These are phyloP conservation scores for Bombardia bombarda DNA, from an alignment of 495 filamentous ascomycete genomes.

Conservation along the genomic window DNA sequence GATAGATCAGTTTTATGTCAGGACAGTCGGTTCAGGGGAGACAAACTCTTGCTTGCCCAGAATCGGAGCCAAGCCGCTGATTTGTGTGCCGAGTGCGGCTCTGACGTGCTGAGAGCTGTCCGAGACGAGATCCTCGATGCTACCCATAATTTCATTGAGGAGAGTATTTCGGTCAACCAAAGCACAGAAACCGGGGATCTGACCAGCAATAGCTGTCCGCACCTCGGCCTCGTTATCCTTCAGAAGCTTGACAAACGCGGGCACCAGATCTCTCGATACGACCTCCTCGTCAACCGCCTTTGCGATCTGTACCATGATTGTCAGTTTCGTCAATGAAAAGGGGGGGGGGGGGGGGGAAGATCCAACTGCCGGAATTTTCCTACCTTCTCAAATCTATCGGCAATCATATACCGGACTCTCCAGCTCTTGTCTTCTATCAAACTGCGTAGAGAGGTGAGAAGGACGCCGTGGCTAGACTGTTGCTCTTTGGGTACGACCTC, in stretches of 20 bases:
- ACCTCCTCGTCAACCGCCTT: constrained; percentile 98
- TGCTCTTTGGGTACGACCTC: constrained; percentile 97
- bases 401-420: constrained; percentile 98
- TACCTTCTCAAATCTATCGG: constrained; percentile 97
- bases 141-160: constrained; percentile 94
- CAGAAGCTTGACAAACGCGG: constrained; percentile 92
- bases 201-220: constrained; percentile 90
- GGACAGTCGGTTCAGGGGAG: background rate
- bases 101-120: constrained; percentile 96
- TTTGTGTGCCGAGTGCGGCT: constrained; percentile 90
- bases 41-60: constrained; percentile 95
- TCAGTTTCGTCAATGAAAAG: no score
- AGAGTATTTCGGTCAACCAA: constrained; percentile 80
- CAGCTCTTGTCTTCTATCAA: constrained; percentile 98
- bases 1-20: no score
- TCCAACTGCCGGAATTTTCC: no score
- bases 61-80: constrained; percentile 93
- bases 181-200: constrained; percentile 94
- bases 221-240: constrained; percentile 98
- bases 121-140: constrained; percentile 89
- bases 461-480: constrained; percentile 87
- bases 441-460: constrained; percentile 81
- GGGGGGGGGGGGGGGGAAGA: no score
- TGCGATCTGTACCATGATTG: constrained; percentile 70
- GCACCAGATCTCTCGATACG: constrained; percentile 84